Base-by-base conservation (phyloP, 352 stramenopile genomes). In the Phytophthora lateralis region DNA sequence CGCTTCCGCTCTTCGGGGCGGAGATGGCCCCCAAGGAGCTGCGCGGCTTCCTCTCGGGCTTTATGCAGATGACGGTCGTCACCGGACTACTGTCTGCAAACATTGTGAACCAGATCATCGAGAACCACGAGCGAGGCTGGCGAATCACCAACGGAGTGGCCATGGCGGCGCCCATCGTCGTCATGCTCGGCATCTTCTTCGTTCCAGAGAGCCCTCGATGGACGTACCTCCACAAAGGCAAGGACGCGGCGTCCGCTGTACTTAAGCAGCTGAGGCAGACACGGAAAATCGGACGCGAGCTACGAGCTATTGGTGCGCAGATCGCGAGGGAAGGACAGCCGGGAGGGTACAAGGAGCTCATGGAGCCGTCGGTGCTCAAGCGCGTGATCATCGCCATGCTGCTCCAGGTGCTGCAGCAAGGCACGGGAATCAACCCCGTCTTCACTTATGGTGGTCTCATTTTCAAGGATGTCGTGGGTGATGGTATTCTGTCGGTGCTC, bases 21-120 rank as follows among this genome's bases (percentile, higher is more conserved):
- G 78, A 88, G 58, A 84, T 85, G 73, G 71, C 74, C 4, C 79
- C 76, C 29, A 86, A 87, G 61, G 76, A 89, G 41, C 59, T 89
- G 21, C 74, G 79, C 12, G 79, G 79, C 10, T 76, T 89, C 29
- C 67, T 88, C 18, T 80, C 75, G 27, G 78, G 78, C 18, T 88
- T 86, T 38, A 88, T 85, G 76, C 76, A 86, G 53, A 83, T 86
- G 76, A 80, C 73, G 10, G 60, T 85, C 47, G 72, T 79, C 38
- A 85, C 75, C 7, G 75, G 78, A 12, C 49, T 85, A 4, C 55
- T 83, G 9, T 60, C 63, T 18, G 71, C 75, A 21, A 84, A 81
- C 57, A 68, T 74, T 41, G 60, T 78, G 4, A 83, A 80, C 60
- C 51, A 73, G 29, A 67, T 76, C 51, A 68, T 83, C 24, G 49